Evolutionary conservation across 1,139 yeast species (phyloP), one percentile per base, ranked within the genome.

Genomic region (Suhomyces chickasaworum): DNA sequence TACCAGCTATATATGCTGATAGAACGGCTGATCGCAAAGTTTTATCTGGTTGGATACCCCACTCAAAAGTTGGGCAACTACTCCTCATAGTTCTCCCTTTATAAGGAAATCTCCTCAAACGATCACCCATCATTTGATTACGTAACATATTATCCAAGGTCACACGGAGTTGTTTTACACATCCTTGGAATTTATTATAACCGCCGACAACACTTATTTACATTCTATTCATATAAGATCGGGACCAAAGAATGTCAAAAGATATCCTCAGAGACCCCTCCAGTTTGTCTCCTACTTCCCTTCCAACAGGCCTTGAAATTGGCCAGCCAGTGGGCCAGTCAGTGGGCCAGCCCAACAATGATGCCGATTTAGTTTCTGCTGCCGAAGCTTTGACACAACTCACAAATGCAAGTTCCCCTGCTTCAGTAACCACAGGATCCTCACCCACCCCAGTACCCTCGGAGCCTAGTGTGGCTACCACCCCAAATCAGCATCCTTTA

Each of bases 341-440:
- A n/a, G 17, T 18, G 8, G n/a, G n/a, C n/a, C 27, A 21, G 10
- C 16, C 34, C 25, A 32, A 39, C 22, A 47, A 37, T 29, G 68
- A 65, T 44, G 58, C 58, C 23, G 74, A 68, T 33, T 49, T 69
- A 34, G 70, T 69, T 10, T 57, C 66, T 20, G 78, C 79, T 0
- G 78, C 78, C 5, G 73, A 73, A 48, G 75, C 75, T 4, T 63
- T 74, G 43, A 68, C 79, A 3, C 68, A 63, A 48, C 63, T 71
- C 41, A 68, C 66, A 21, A 51, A 50, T 15, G 55, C 53, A 34
- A 47, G 44, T 34, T 47, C 50, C 2, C 50, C 50, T 2, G 42
- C 42, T 5, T 47, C 50, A 4, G 37, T 41, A 16, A 42, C 47
- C 20, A 34, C 46, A 13, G 41, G 40, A 7, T 43, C 47, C 12